phyloP scores from a whole-genome alignment of 2,329 filamentous ascomycete species.

The Epichloe brachyelytri region DNA sequence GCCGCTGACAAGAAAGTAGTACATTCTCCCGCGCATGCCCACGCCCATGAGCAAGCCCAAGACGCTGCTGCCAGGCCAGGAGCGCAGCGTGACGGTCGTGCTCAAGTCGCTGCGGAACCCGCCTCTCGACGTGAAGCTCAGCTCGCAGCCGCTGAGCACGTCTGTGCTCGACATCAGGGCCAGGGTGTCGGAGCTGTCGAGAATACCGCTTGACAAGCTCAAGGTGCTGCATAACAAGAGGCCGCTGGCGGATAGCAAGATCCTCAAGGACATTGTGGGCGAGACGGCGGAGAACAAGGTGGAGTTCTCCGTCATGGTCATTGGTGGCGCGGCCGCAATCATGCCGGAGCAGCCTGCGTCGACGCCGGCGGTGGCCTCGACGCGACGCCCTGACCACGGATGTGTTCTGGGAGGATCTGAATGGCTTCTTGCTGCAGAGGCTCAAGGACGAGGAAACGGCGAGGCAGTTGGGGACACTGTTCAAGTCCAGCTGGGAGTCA shows the following conservation, averaged over 20 bases:
- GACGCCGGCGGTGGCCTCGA: conserved; percentile 14
- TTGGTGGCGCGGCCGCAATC: conserved; percentile 50
- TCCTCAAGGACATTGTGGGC: conserved; percentile 57
- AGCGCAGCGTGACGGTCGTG: conserved; percentile 42
- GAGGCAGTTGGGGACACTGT: conserved; percentile 50
- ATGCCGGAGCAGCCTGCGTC: conserved; percentile 26
- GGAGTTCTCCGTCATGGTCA: conserved; percentile 80
- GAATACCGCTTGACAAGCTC: conserved; percentile 62
- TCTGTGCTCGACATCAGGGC: conserved; percentile 70
- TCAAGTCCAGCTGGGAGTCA: conserved; percentile 57
- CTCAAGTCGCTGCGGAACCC: conserved; percentile 71
- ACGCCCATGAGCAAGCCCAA: conserved; percentile 38
- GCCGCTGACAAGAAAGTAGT: conserved; percentile 29
- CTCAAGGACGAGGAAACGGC: conserved; percentile 58
- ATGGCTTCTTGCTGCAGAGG: conserved; percentile 66
- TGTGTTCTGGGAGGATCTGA: conserved; percentile 78
- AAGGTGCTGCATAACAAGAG: conserved; percentile 82
- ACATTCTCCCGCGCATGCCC: conserved; percentile 57
- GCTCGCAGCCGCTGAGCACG: conserved; percentile 50
- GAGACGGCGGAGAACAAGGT: conserved; percentile 33
- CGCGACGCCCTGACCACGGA: conserved; percentile 53
- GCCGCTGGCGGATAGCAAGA: conserved; percentile 65
- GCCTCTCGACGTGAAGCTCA: conserved; percentile 52
- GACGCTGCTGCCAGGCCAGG: conserved; percentile 36
- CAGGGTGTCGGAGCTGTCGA: conserved; percentile 48